phyloP scores from a whole-genome alignment of 331 rosid species.

The Rosa hybrid region DNA sequence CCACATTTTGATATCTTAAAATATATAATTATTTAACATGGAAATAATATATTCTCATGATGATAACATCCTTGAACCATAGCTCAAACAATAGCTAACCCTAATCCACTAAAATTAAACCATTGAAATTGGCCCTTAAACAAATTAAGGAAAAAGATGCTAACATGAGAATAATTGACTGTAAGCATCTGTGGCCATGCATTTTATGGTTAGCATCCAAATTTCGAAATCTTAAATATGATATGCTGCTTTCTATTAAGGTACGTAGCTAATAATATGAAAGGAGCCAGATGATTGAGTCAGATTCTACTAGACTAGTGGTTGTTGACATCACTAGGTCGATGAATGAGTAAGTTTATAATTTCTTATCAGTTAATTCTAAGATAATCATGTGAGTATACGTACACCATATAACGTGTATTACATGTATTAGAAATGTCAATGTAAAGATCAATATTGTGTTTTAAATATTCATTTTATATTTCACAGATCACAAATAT shows the following conservation, averaged over 20 bases:
- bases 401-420: not conserved
- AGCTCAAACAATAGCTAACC: too few relatives aligned
- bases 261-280: conserved; percentile 16
- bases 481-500: not conserved
- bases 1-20: too few relatives aligned
- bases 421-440: not conserved
- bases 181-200: not conserved
- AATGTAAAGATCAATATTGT: not conserved
- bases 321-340: conserved; percentile 44
- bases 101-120: too few relatives aligned
- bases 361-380: conserved; percentile 19
- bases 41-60: too few relatives aligned
- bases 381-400: conserved; percentile 17
- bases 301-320: conserved; percentile 64
- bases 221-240: not conserved
- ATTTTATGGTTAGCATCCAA: not conserved
- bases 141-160: too few relatives aligned
- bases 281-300: conserved; percentile 40
- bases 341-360: conserved; percentile 13
- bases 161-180: not conserved
- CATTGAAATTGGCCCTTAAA: too few relatives aligned
- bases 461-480: not conserved
- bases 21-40: too few relatives aligned
- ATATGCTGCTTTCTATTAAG: not conserved
- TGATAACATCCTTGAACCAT: too few relatives aligned